Conservation (phyloP, 2,329 filamentous ascomycete species). For the Tolypocladium amazonense region DNA sequence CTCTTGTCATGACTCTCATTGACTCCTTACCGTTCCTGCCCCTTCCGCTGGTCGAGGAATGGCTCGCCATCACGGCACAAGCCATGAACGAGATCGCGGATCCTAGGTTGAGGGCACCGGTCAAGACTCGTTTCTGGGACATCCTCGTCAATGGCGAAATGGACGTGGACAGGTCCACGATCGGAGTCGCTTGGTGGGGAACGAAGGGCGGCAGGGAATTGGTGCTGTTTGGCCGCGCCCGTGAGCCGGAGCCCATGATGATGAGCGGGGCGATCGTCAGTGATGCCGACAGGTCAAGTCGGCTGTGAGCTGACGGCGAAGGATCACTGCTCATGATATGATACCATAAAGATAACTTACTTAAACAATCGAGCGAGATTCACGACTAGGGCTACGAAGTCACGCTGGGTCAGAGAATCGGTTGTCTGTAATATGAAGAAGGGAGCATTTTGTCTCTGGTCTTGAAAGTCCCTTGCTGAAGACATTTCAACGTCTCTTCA, state of each 20-base stretch:
- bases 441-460: neutral
- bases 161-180: slow-evolving; percentile 72
- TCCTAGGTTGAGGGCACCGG: slow-evolving; percentile 48
- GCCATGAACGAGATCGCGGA: slow-evolving; percentile 56
- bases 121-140: slow-evolving; percentile 67
- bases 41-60: slow-evolving; percentile 62
- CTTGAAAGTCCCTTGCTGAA: neutral
- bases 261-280: slow-evolving; percentile 44
- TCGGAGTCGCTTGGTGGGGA: slow-evolving; percentile 82
- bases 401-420: neutral
- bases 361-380: neutral
- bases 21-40: slow-evolving; percentile 70
- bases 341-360: neutral
- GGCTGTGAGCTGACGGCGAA: slow-evolving; percentile 17
- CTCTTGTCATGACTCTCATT: slow-evolving; percentile 64
- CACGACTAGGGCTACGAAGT: neutral
- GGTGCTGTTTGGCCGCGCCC: slow-evolving; percentile 22
- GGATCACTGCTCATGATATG: neutral
- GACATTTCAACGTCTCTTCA: neutral
- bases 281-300: slow-evolving; percentile 18
- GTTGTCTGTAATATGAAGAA: neutral
- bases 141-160: slow-evolving; percentile 72
- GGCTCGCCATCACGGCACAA: slow-evolving; percentile 63
- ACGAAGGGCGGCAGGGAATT: slow-evolving; percentile 42
- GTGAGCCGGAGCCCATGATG: slow-evolving; percentile 20